Base-by-base conservation (phyloP, 441 rosid species). In the Erysimum pusillum region DNA sequence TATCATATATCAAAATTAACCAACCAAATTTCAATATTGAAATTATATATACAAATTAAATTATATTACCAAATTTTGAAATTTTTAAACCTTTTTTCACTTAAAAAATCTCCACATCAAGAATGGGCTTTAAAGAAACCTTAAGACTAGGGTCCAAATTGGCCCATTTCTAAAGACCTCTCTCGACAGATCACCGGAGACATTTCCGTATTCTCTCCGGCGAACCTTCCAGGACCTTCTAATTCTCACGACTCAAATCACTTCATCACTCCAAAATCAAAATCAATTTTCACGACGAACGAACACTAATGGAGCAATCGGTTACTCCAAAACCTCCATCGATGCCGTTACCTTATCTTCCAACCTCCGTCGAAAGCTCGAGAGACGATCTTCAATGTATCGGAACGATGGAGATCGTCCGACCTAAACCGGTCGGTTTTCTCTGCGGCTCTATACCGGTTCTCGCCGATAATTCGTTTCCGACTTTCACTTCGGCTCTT, bases 361-460 rank as follows among this genome's bases (percentile, higher is more conserved):
- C 79, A 52, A 84, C 35, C 74, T 78, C 87, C 74, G 14, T 67
- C 6, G 84, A 81, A 56, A 79, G 84, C 52, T 87, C 83, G 9
- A 72, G 83, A 58, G 96, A 91, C 70, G 96, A 91, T 69, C 88
- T 90, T 9, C 93, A 89, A 71, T 88, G 97, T 79, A 83, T 92
- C 0, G 96, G 97, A 2, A 94, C 56, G 25, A 83, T 94, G 83
- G 98, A 90, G 83, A 88, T 92, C 81, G 84, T 76, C 18, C 72
- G 76, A 25, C 94, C 92, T 0, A 88, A 92, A 58, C 91, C 97
- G 0, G 83, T 88, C 0, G 94, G 97, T 22, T 94, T 94, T 74
- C 95, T 92, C 76, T 92, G 97, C 45, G 98, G 98, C 34, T 89
- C 97, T 5, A 87, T 94, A 20, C 98, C 97, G 14, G 97, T 94